Percentiles rank a stretch among this genome's conserved stretches.
phyloP scores from a whole-genome alignment of 2,329 filamentous ascomycete species.

The Didymella pomorum region DNA sequence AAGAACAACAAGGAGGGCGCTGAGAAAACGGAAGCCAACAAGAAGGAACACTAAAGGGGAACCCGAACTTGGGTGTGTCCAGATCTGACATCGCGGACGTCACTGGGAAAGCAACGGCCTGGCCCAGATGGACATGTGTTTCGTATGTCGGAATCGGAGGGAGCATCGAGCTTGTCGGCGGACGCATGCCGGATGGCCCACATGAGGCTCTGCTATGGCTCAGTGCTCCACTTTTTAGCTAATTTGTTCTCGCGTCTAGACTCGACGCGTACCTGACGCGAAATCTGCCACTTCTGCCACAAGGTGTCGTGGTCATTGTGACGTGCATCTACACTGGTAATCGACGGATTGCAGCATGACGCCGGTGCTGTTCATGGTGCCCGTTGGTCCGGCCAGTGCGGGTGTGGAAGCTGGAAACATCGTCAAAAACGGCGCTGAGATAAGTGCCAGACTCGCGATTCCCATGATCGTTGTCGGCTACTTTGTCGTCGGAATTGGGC shows the following conservation, averaged over 20 bases:
- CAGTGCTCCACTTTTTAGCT: background rate
- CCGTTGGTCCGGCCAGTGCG: slow-evolving; percentile 12
- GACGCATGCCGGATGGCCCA: background rate
- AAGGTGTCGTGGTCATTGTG: slow-evolving; percentile 11
- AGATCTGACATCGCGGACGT: too few species aligned
- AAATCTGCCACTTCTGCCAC: background rate
- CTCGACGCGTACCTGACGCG: background rate
- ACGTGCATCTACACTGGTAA: slow-evolving; percentile 17
- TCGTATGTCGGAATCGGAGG: background rate
- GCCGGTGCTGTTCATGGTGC: slow-evolving; percentile 15
- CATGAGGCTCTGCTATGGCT: slow-evolving; percentile 1
- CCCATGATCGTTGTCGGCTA: slow-evolving; percentile 15
- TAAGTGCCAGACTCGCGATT: slow-evolving; percentile 9
- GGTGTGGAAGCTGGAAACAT: slow-evolving; percentile 12
- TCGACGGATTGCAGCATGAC: slow-evolving; percentile 16
- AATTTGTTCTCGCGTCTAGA: background rate
- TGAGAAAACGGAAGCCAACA: background rate
- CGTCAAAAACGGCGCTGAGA: slow-evolving; percentile 3
- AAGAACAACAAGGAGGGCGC: background rate
- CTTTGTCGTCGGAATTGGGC: slow-evolving; percentile 13
- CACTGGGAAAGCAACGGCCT: background rate
- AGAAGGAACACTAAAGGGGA: background rate
- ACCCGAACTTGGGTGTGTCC: background rate
- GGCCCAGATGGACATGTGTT: background rate
- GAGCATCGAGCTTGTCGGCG: background rate